Conservation (phyloP, 2,329 filamentous ascomycete genomes). For the Fusarium chaquense region DNA sequence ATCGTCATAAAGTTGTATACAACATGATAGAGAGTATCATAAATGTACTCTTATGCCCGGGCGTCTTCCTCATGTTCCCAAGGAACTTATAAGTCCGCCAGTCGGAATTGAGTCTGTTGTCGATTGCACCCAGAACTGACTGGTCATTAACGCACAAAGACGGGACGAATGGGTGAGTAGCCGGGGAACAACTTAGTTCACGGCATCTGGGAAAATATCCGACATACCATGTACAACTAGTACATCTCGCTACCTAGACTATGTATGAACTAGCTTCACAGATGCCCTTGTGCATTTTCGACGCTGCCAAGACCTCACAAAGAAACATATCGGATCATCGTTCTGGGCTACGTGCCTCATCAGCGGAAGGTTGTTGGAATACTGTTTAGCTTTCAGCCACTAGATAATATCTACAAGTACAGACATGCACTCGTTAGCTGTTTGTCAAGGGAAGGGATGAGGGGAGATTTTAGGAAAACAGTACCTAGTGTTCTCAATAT, state of each 20-base stretch:
- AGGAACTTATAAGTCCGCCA: constrained; percentile 5
- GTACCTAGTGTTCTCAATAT: neutral
- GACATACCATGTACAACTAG: neutral
- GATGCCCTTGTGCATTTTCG: neutral
- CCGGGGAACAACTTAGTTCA: neutral
- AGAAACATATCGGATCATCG: neutral
- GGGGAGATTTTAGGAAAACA: neutral
- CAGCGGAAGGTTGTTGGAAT: neutral
- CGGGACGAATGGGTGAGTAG: neutral
- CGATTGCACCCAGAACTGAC: neutral
- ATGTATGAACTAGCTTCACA: neutral
- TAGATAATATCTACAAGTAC: neutral
- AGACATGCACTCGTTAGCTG: neutral
- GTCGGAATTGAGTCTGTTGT: neutral
- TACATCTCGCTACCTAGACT: neutral
- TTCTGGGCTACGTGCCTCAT: neutral
- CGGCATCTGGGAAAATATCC: neutral
- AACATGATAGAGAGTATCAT: neutral
- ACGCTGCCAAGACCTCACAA: neutral
- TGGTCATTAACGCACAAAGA: neutral
- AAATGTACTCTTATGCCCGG: neutral
- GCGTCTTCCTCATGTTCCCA: neutral
- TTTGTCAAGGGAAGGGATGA: neutral
- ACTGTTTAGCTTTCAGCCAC: neutral
- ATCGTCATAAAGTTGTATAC: neutral